Evolutionary conservation across 768 basidiomycete genomes (phyloP), one percentile per base, ranked within the genome.

Genomic region (Calocybe indica): DNA sequence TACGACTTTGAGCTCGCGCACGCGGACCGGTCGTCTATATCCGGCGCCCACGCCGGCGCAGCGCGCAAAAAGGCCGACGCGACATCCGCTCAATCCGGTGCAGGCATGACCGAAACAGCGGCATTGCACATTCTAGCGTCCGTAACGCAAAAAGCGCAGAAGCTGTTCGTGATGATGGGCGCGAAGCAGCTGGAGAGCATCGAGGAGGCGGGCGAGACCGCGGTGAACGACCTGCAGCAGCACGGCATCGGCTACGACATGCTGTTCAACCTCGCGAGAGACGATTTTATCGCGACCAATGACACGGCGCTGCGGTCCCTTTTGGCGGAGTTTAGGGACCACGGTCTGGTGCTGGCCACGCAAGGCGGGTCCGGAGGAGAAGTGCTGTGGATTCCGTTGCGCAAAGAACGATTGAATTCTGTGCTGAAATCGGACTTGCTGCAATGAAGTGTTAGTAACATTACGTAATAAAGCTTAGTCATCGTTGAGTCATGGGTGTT

Each of bases 271-370:
- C 65, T 78, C 11, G 90, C 91, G 7, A 70, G 86, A 45, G 87
- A 89, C 41, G 76, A 88, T 40, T 95, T 97, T 55, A 80, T 97
- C 41, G 92, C 94, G 7, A 85, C 88, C 36, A 92, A 83, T 62
- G 92, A 94, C 55, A 87, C 85, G 3, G 81, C 92, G 34, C 71
- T 95, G 58, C 75, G 87, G 37, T 78, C 90, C 7, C 71, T 95
- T 32, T 68, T 98, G 44, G 83, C 83, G 9, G 96, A 98, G 65
- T 98, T 94, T 64, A 78, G 80, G 56, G 96, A 98, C 63, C 96
- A 99, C 54, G 82, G 80, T 2, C 61, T 97, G 59, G 80, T 97
- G n/a, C 71, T 90, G 36, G 63, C 68, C 30, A 64, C 70, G 7
- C 70, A 70, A 55, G 62, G 71, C 48, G 65, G 68, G 36, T 56